phyloP scores from a whole-genome alignment of 805 yeast genomes.

The Candida pseudofarinosa region DNA sequence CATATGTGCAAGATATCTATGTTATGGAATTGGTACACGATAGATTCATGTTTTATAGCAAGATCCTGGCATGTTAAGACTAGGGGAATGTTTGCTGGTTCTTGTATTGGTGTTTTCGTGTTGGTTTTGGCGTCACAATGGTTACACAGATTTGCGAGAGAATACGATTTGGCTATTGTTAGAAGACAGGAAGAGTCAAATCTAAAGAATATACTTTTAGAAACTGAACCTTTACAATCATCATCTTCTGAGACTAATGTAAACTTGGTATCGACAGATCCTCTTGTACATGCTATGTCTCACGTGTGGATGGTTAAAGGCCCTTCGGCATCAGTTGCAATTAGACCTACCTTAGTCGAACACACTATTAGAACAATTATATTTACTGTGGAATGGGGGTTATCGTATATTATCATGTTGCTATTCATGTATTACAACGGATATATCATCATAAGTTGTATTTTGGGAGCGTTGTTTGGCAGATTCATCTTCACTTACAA shows the following conservation, averaged over 20 bases:
- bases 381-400: slow-evolving; percentile 59
- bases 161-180: slow-evolving; percentile 38
- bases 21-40: slow-evolving; percentile 74
- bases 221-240: no score
- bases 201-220: background rate
- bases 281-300: slow-evolving; percentile 22
- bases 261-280: slow-evolving; percentile 8
- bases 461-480: slow-evolving; percentile 60
- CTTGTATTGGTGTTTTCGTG: slow-evolving; percentile 64
- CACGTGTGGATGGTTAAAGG: slow-evolving; percentile 29
- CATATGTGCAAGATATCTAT: slow-evolving; percentile 39
- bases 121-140: slow-evolving; percentile 56
- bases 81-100: slow-evolving; percentile 64
- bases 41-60: slow-evolving; percentile 62
- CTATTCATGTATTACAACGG: slow-evolving; percentile 76
- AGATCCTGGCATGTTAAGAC: slow-evolving; percentile 59
- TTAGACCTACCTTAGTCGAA: slow-evolving; percentile 43
- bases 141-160: slow-evolving; percentile 52
- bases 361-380: slow-evolving; percentile 48
- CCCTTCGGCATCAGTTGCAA: slow-evolving; percentile 3
- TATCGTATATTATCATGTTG: slow-evolving; percentile 63
- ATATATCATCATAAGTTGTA: slow-evolving; percentile 58
- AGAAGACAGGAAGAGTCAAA: background rate
- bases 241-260: background rate
- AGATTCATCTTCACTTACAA: slow-evolving; percentile 47